phyloP scores from a whole-genome alignment of 129 eudicot genomes.

The Escallonia herrerae region DNA sequence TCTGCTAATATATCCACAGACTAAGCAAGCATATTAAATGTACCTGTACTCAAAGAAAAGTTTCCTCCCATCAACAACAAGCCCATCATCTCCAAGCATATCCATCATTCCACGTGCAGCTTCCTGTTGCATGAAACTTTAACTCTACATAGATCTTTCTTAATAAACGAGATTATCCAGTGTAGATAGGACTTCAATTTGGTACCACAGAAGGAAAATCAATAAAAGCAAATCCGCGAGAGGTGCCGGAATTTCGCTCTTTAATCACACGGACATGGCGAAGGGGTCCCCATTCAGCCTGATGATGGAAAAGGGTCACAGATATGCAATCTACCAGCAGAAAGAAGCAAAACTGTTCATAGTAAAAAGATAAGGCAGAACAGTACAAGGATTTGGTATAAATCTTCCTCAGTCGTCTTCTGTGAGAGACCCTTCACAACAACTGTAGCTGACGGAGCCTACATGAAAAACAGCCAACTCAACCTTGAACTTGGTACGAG shows the following conservation, averaged over 20 bases:
- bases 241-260: constrained; percentile 84
- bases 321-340: neutral
- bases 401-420: constrained; percentile 93
- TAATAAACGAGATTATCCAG: neutral
- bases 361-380: constrained; percentile 12
- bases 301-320: constrained; percentile 2
- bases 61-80: constrained; percentile 82
- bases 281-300: constrained; percentile 99
- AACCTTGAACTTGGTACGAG: constrained; percentile 1
- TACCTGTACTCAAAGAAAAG: constrained; percentile 95
- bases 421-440: constrained; percentile 95
- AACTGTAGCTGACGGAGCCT: constrained; percentile 95
- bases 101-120: constrained; percentile 95
- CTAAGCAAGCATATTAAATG: neutral
- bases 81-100: constrained; percentile 80
- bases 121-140: constrained; percentile 42
- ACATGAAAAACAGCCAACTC: constrained; percentile 15
- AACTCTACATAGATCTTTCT: constrained; percentile 1
- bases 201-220: constrained; percentile 89
- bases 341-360: neutral
- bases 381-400: constrained; percentile 83
- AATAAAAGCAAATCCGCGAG: constrained; percentile 97
- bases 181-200: neutral
- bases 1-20: neutral
- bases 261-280: constrained; percentile 98